phyloP scores from a whole-genome alignment of 2,329 filamentous ascomycete genomes.

The Cytospora leucostoma region DNA sequence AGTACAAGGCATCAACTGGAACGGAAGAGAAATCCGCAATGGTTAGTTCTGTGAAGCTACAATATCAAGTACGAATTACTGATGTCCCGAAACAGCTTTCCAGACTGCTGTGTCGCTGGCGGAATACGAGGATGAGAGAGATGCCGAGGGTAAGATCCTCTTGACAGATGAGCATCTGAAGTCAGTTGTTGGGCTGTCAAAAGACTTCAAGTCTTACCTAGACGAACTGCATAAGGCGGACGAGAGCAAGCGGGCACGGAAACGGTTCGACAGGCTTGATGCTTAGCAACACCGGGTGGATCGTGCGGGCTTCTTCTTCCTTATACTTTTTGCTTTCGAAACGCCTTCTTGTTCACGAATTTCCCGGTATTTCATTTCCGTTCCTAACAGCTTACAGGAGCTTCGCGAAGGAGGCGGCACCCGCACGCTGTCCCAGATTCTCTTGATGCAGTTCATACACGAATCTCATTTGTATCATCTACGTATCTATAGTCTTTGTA shows the following conservation, averaged over 20 bases:
- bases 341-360: no score
- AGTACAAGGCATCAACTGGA: conserved; percentile 30
- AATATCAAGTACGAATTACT: neutral
- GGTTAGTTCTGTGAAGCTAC: neutral
- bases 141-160: conserved; percentile 25
- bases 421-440: no score
- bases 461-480: no score
- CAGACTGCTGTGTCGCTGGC: conserved; percentile 15
- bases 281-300: neutral
- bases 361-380: no score
- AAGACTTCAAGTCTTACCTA: conserved; percentile 27
- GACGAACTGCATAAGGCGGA: conserved; percentile 15
- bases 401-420: no score
- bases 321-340: no score
- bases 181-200: conserved; percentile 31
- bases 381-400: no score
- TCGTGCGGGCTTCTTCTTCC: neutral
- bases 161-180: conserved; percentile 32
- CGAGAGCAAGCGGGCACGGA: conserved; percentile 9
- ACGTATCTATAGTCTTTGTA: no score
- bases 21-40: conserved; percentile 7
- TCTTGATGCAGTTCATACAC: no score
- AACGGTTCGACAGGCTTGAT: conserved; percentile 18
- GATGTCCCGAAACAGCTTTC: neutral
- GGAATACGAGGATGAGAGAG: conserved; percentile 23